These are phyloP conservation scores for Colletotrichum sp. DNA, from an alignment of 2,329 filamentous ascomycete genomes.

Conservation along the genomic window DNA sequence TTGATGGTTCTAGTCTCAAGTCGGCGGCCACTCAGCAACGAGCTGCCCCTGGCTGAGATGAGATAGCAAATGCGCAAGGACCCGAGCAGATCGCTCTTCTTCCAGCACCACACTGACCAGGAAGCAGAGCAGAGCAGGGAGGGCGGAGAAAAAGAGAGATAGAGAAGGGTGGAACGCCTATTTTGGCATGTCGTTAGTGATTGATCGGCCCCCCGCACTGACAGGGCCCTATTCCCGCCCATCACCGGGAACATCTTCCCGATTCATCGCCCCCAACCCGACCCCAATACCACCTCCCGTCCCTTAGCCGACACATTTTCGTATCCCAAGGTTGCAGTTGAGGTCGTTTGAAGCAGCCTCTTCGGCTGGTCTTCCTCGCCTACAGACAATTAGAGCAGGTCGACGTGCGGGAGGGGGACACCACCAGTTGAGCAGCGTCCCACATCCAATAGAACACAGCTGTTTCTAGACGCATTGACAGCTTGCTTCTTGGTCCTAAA, in stretches of 20 bases:
- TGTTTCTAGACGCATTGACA: slow-evolving; percentile 12
- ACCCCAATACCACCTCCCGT: background rate
- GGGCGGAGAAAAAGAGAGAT: background rate
- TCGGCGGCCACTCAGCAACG: background rate
- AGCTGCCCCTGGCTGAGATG: background rate
- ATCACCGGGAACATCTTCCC: background rate
- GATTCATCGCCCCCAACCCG: background rate
- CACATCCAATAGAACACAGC: background rate
- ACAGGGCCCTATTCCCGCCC: slow-evolving; percentile 1
- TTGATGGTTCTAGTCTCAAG: background rate
- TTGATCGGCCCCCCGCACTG: slow-evolving; percentile 1
- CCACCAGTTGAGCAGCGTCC: background rate
- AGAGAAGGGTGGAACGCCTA: background rate
- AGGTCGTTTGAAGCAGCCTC: background rate
- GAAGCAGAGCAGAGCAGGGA: background rate
- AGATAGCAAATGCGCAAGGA: background rate
- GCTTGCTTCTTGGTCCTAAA: background rate
- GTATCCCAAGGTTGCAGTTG: background rate
- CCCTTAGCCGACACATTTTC: background rate
- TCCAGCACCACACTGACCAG: background rate
- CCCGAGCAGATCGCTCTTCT: background rate
- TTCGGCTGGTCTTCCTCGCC: background rate
- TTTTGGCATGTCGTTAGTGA: background rate
- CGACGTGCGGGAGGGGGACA: background rate
- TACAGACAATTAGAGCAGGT: background rate